Base-by-base conservation (phyloP, 306 rosid genomes). In the Mucuna pruriens region DNA sequence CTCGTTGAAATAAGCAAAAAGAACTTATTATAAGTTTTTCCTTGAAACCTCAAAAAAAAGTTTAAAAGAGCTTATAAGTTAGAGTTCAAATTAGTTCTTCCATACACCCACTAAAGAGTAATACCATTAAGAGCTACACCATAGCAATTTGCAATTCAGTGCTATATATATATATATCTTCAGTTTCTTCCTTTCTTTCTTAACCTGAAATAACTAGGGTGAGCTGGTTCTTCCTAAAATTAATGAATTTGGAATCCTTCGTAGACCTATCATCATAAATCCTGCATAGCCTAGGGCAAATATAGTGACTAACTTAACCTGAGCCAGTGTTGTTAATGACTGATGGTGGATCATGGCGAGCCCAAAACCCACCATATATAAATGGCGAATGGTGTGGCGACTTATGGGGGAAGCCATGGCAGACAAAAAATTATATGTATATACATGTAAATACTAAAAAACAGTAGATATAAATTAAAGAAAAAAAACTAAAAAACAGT, bases 201-300 rank as follows among this genome's bases (percentile, higher is more conserved):
- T 75, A n/a, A n/a, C n/a, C n/a, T n/a, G n/a, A n/a, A n/a, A n/a
- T n/a, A n/a, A n/a, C n/a, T 16, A 44, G 19, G 26, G 68, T 54
- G 36, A 66, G 69, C 33, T 2, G 31, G 69, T 46, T 64, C 76
- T 66, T 82, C 61, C 39, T 67, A 44, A 29, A 40, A 65, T 66
- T 15, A 42, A 70, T 10, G 20, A 55, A 34, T 15, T 34, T 16
- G 34, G 19, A 31, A 13, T 42, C 71, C 60, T 45, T 29, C 57
- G 36, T 31, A 57, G 54, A 45, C 34, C 64, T 23, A 74, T 42
- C 42, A 17, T 19, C 16, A 29, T 29, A 13, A 55, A 44, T 71
- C 33, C 63, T 34, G 52, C 45, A 26, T 15, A 70, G 22, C 29
- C 61, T 52, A 52, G 26, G 19, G 26, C 26, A 19, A 13, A 52